Base-by-base conservation (phyloP, 1,284 basidiomycete species). In the Malassezia sympodialis region DNA sequence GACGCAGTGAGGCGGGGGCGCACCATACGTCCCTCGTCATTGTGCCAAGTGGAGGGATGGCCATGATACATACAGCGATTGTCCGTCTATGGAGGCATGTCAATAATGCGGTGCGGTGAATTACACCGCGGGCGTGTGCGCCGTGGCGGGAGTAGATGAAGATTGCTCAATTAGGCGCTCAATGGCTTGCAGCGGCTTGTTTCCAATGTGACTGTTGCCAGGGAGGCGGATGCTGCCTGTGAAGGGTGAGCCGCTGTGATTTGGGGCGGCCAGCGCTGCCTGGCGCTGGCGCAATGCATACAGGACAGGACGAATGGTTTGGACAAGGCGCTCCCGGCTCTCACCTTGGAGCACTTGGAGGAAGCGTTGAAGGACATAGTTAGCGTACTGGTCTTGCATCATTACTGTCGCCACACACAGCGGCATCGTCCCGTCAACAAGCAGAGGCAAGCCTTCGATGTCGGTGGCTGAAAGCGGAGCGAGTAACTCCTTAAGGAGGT, bases 321-420 rank as follows among this genome's bases (percentile, higher is more conserved):
- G 45, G 14, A 66, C 51, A n/a, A 72, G 53, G 14, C 49, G 49
- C 8, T 35, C 40, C 14, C 62, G 47, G 42, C 68, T 58, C 26
- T 62, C 59, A 12, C 28, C 51, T 32, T 66, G 52, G 19, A 66
- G 63, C 3, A 55, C 53, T 48, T 75, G 68, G 14, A 75, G 54
- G 44, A 74, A 70, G 17, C 73, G 58, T 54, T 75, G 74, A 24
- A 75, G 46, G 4, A 74, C 70, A 37, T 74, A 76, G 42, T 75
- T 91, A 27, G 84, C 88, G 76, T 82, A 93, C 67, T 88, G 86
- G 70, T 93, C 88, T 77, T 87, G 88, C 83, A 90, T 87, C 86
- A 93, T 86, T 14, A 66, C 24, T 19, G 68, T 62, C 3, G 65
- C 69, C 11, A 66, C 53, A 14, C 52, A 52, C 17, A 42, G 43